Evolutionary conservation across 805 yeast genomes (phyloP), one percentile per base, ranked within the genome.

Genomic region (Zygoascus flipseniorum): DNA sequence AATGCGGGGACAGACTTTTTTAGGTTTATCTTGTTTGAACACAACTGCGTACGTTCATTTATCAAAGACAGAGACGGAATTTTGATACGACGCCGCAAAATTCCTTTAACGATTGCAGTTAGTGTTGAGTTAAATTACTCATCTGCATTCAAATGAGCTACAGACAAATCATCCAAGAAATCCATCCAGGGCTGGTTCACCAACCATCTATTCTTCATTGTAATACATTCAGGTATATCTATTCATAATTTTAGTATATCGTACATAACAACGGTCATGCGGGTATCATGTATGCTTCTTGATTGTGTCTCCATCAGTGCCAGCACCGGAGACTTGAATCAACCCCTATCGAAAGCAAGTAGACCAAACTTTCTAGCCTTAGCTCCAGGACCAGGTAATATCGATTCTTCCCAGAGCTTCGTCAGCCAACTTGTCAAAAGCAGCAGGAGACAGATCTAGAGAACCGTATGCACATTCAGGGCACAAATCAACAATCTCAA

Each of bases 401-500:
- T 72, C 67, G 57, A 82, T 74, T 56, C 82, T 75, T 45, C 86
- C 86, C 60, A 72, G 76, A 50, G 65, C 69, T 64, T 69, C 65
- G 60, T 74, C 78, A 14, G 83, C 85, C 56, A 81, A 67, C 57
- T 69, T 61, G 41, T 67, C 52, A 63, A 82, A 81, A 5, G 86
- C 86, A 53, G 77, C 62, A 8, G 85, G 85, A n/a, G 84, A 77
- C 53, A 82, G 72, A 60, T 81, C 86, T 55, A 81, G 74, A 60
- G 75, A 79, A 54, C 77, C 65, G 50, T 67, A 62, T 26, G 65
- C 57, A 62, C 86, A 82, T 23, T 79, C 83, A 52, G 70, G 77
- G 68, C 86, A 82, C 57, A 76, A 69, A 67, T 81, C 86, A 42
- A 73, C 77, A 49, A 81, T 81, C 20, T 76, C 76, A 48, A 81